Percentiles rank a stretch among this genome's conserved stretches.
These are phyloP conservation scores for Aspergillus brasiliensis DNA, from an alignment of 2,329 filamentous ascomycete species.

Conservation along the genomic window DNA sequence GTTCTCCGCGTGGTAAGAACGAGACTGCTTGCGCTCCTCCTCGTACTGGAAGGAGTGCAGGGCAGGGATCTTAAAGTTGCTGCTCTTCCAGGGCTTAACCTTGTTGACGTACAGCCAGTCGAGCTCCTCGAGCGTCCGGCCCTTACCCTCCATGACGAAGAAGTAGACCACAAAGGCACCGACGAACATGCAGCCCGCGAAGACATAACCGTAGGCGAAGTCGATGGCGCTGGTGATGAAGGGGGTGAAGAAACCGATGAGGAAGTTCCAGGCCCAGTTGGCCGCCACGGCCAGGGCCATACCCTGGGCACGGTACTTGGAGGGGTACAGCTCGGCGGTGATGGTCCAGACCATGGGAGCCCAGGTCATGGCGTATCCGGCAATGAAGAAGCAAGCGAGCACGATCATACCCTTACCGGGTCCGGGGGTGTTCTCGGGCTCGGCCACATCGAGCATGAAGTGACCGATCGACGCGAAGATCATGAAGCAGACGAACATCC, in stretches of 20 bases:
- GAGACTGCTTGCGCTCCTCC: conserved; percentile 26
- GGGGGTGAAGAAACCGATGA: conserved; percentile 74
- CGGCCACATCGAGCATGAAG: conserved; percentile 38
- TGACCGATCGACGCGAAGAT: conserved; percentile 64
- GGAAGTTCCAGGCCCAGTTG: conserved; percentile 76
- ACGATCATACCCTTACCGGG: conserved; percentile 70
- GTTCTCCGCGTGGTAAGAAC: conserved; percentile 31
- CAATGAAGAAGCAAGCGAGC: conserved; percentile 71
- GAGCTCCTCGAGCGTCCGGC: conserved; percentile 71
- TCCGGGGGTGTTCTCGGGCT: conserved; percentile 48
- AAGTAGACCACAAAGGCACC: conserved; percentile 68
- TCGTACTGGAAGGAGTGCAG: conserved; percentile 20
- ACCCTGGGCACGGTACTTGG: conserved; percentile 65
- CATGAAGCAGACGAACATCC: conserved; percentile 67
- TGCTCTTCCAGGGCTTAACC: conserved; percentile 62
- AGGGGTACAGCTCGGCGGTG: conserved; percentile 46
- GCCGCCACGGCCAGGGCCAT: conserved; percentile 78
- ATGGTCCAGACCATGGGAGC: conserved; percentile 61
- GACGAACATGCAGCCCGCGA: conserved; percentile 69
- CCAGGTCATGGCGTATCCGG: conserved; percentile 67
- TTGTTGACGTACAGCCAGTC: conserved; percentile 71
- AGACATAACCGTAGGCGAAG: conserved; percentile 75
- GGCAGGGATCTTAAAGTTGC: conserved; percentile 44
- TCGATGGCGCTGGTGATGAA: conserved; percentile 73
- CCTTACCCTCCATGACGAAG: conserved; percentile 74